Base-by-base conservation (phyloP, 2,329 filamentous ascomycete genomes). In the Hymenotorrendiella dingleyae region DNA sequence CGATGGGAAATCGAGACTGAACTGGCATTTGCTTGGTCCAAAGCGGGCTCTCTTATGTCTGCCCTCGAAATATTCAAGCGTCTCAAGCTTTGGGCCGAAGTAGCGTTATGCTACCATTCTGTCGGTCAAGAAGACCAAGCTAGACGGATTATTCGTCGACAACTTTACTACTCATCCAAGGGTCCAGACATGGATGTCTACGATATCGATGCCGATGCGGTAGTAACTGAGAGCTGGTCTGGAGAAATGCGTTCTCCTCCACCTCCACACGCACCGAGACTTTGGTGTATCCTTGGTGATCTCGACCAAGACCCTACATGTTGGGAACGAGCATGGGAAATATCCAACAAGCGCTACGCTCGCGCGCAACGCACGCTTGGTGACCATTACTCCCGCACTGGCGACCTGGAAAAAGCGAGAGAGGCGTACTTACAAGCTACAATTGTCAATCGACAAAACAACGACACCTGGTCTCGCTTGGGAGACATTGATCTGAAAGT, bases 51-150 rank as follows among this genome's bases (percentile, higher is more conserved):
- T 29, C 69, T 98, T 2, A 75, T 87, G 3, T 94, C 90, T 1
- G 93, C 93, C 0, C 74, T 98, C 1, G 93, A 96, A 47, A 97
- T 98, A 47, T 98, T 97, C 66, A 90, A 95, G 66, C 78, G 93
- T 3, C 69, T 98, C 14, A 82, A 89, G 43, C 82, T 97, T 63
- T 97, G 93, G 89, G 86, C 93, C 1, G 93, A 98, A 65, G 88
- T 90, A 4, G 91, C 93, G 0, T 72, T 98, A 2, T 98, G 93
- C 62, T 60, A 71, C 62, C 34, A 76, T 67, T 16, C 69, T 66
- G 55, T 39, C 72, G 44, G 68, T 66, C 39, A 78, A 65, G 90
- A 96, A 64, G 85, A 85, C 19, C 93, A 93, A 58, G 93, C 89
- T 1, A 79, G 78, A 42, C 76, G 74, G 3, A 76, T 96, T 36